A percentile compares a stretch with the other conserved stretches of the same genome.
phyloP scores from a whole-genome alignment of 495 filamentous ascomycete species.

The Aspergillus conjunctus region DNA sequence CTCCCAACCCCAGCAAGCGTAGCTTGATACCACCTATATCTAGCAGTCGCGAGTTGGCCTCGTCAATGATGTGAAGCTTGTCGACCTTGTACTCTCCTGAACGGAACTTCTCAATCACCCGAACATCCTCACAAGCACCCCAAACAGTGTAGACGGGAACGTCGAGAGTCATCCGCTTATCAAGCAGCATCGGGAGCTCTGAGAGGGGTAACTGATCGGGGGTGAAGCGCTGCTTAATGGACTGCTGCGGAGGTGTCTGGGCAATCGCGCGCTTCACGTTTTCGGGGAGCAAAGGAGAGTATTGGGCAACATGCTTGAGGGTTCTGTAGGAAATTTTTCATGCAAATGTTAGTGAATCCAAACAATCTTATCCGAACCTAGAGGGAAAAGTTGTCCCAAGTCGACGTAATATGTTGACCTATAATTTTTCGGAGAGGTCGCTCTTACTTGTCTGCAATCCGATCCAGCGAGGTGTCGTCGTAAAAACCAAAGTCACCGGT shows the following conservation, averaged over 20 bases:
- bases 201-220: conserved; percentile 88
- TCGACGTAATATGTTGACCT: background rate
- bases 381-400: background rate
- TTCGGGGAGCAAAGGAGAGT: conserved; percentile 91
- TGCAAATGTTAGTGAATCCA: conserved; percentile 18
- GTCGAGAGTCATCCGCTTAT: conserved; percentile 83
- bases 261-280: conserved; percentile 84
- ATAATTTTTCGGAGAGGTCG: conserved; percentile 4
- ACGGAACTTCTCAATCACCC: conserved; percentile 96
- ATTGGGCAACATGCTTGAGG: conserved; percentile 96
- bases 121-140: conserved; percentile 98
- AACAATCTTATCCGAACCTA: background rate
- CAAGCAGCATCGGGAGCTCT: conserved; percentile 88
- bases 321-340: conserved; percentile 61
- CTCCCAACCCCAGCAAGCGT: conserved; percentile 88
- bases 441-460: conserved; percentile 97
- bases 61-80: conserved; percentile 97
- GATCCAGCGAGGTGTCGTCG: conserved; percentile 91
- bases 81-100: conserved; percentile 97
- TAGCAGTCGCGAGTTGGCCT: conserved; percentile 90
- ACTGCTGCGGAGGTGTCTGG: conserved; percentile 58
- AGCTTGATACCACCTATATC: conserved; percentile 97
- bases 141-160: conserved; percentile 98
- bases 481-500: conserved; percentile 99
- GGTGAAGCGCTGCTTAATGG: conserved; percentile 79